Evolutionary conservation across 1,284 basidiomycete genomes (phyloP).

Genomic region (Cronartium quercuum): DNA sequence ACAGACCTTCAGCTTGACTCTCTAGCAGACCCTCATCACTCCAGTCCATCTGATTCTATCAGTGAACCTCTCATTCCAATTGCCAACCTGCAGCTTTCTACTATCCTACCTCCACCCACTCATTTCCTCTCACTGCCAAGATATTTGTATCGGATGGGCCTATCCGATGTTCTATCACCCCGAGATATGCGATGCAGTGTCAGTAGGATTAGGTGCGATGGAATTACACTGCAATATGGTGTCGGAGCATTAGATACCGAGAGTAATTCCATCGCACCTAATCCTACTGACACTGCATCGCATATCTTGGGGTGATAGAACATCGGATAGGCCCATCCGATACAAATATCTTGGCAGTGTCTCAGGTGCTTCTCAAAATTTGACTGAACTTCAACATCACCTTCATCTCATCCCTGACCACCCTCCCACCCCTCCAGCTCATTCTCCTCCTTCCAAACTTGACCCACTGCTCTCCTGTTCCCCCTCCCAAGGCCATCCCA

Average conservation of each 20-base stretch:
- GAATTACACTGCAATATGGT: too few species aligned
- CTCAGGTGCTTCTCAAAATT: constrained; percentile 15
- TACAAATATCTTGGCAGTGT: too few species aligned
- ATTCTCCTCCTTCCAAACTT: background rate
- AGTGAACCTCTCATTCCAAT: background rate
- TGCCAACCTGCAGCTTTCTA: background rate
- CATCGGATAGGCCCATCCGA: too few species aligned
- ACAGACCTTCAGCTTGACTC: background rate
- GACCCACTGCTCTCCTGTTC: background rate
- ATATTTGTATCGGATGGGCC: too few species aligned
- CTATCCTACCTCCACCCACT: background rate
- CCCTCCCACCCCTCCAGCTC: background rate
- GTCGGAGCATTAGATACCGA: too few species aligned
- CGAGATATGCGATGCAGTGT: too few species aligned
- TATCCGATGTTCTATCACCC: too few species aligned
- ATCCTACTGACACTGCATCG: too few species aligned
- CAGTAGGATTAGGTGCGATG: too few species aligned
- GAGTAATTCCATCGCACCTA: too few species aligned
- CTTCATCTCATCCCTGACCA: constrained; percentile 26
- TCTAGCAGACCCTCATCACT: background rate
- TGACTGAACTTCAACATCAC: constrained; percentile 32
- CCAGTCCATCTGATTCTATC: background rate
- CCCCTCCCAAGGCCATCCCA: background rate
- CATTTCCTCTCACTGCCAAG: constrained; percentile 36
- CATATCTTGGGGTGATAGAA: too few species aligned